Evolutionary conservation across 768 basidiomycete species (phyloP).

Genomic region (Agrocybe pediades): DNA sequence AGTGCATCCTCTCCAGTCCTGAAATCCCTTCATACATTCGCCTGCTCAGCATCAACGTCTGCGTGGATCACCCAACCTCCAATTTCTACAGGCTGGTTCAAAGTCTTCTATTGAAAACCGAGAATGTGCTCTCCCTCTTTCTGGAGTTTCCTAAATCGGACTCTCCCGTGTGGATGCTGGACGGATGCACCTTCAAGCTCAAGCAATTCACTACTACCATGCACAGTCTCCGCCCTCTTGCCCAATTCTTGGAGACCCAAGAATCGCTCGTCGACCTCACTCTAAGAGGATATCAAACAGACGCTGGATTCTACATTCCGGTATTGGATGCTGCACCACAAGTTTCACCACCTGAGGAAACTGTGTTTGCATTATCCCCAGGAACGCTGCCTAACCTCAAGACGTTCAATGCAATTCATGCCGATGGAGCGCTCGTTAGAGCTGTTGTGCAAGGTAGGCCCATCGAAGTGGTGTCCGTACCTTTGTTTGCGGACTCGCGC

Average conservation of each 20-base stretch:
- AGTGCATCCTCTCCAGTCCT: constrained; percentile 37
- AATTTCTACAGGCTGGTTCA: constrained; percentile 55
- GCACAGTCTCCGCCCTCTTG: constrained; percentile 49
- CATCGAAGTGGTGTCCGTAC: constrained; percentile 17
- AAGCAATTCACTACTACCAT: constrained; percentile 55
- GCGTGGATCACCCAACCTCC: constrained; percentile 34
- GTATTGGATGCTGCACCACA: constrained; percentile 19
- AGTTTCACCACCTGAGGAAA: constrained; percentile 4
- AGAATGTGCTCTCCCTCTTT: constrained; percentile 39
- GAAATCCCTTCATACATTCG: constrained; percentile 44
- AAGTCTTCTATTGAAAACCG: constrained; percentile 39
- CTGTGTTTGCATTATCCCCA: constrained; percentile 35
- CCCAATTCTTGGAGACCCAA: constrained; percentile 54
- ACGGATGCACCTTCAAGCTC: constrained; percentile 44
- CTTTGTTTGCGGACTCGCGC: constrained; percentile 17
- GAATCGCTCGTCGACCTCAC: constrained; percentile 50
- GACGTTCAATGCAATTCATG: constrained; percentile 56
- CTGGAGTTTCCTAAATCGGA: constrained; percentile 50
- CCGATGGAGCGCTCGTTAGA: constrained; percentile 45
- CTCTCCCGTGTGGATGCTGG: constrained; percentile 51
- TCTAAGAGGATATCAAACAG: constrained; percentile 51
- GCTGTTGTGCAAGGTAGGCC: constrained; percentile 41
- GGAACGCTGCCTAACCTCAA: constrained; percentile 48
- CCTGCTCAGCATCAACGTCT: constrained; percentile 47
- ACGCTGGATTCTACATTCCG: constrained; percentile 17